Evolutionary conservation across 1,139 yeast species (phyloP).

Genomic region (Taiozyma sp.): DNA sequence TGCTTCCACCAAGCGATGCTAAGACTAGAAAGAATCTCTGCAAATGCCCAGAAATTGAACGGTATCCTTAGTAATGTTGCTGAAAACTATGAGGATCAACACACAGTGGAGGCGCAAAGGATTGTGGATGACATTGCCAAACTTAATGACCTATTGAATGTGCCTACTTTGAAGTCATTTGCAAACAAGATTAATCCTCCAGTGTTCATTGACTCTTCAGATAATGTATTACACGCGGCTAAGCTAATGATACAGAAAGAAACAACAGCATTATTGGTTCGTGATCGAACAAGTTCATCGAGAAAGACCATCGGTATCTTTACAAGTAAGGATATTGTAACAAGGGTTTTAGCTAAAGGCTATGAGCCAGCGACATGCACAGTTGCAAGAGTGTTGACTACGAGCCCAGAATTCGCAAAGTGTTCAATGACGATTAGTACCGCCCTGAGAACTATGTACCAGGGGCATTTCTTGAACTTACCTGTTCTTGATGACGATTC

Average conservation of each 20-base stretch:
- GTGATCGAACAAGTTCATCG: conserved; percentile 24
- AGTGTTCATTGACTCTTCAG: conserved; percentile 28
- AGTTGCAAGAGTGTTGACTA: conserved; percentile 35
- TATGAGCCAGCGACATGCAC: conserved; percentile 30
- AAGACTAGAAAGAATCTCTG: conserved; percentile 31
- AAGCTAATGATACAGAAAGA: conserved; percentile 26
- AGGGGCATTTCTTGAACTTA: conserved; percentile 35
- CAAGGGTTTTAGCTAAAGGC: conserved; percentile 31
- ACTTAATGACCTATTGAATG: conserved; percentile 31
- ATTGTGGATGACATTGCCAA: conserved; percentile 28
- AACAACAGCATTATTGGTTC: conserved; percentile 33
- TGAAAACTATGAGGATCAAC: conserved; percentile 25
- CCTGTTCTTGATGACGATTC: conserved; percentile 29
- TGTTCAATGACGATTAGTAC: conserved; percentile 31
- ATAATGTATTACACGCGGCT: conserved; percentile 31
- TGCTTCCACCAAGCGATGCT: conserved; percentile 39
- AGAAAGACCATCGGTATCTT: conserved; percentile 34
- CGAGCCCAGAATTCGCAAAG: conserved; percentile 36
- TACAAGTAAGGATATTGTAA: conserved; percentile 37
- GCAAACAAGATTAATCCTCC: conserved; percentile 25
- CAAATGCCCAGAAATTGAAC: conserved; percentile 29
- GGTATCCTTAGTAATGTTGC: conserved; percentile 28
- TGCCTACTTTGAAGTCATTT: conserved; percentile 31
- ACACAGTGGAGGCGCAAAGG: conserved; percentile 18
- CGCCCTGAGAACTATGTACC: conserved; percentile 37